Evolutionary conservation across 78 protist genomes (phyloP).

Genomic region (Paulinella micropora): DNA sequence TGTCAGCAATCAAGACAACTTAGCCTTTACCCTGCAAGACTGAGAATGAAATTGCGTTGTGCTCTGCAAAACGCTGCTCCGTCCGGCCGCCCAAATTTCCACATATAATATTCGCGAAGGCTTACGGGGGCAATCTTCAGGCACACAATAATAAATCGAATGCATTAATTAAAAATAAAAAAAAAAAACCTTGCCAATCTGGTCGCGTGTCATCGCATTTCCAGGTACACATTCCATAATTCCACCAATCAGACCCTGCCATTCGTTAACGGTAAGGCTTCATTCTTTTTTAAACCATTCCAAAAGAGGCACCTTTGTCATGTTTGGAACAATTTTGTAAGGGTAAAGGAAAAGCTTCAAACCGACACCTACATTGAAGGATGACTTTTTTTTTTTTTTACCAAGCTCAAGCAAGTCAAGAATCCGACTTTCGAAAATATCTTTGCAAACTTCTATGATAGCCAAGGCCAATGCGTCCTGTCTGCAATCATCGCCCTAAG

Average conservation of each 20-base stretch:
- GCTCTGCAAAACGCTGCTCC: background rate
- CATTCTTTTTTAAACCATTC: too few relatives aligned
- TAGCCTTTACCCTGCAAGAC: too few relatives aligned
- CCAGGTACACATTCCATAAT: background rate
- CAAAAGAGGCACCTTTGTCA: background rate
- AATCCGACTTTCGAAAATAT: slow-evolving; percentile 15
- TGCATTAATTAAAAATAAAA: too few relatives aligned
- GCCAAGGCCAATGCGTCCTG: background rate
- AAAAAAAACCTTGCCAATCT: too few relatives aligned
- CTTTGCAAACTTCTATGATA: background rate
- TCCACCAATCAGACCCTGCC: background rate
- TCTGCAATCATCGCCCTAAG: background rate
- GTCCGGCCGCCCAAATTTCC: slow-evolving; percentile 1
- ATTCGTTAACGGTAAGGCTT: too few relatives aligned
- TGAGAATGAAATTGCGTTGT: slow-evolving; percentile 8
- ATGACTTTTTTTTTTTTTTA: too few relatives aligned
- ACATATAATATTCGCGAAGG: background rate
- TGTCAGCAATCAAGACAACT: too few relatives aligned
- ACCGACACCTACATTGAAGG: too few relatives aligned
- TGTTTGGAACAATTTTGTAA: slow-evolving; percentile 7
- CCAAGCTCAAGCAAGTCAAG: too few relatives aligned
- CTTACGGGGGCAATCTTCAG: too few relatives aligned
- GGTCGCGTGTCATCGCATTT: too few relatives aligned
- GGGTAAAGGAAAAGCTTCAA: slow-evolving; percentile 11
- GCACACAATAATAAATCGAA: too few relatives aligned